phyloP scores from a whole-genome alignment of 1,139 yeast species.

The Torulaspora pretoriensis region DNA sequence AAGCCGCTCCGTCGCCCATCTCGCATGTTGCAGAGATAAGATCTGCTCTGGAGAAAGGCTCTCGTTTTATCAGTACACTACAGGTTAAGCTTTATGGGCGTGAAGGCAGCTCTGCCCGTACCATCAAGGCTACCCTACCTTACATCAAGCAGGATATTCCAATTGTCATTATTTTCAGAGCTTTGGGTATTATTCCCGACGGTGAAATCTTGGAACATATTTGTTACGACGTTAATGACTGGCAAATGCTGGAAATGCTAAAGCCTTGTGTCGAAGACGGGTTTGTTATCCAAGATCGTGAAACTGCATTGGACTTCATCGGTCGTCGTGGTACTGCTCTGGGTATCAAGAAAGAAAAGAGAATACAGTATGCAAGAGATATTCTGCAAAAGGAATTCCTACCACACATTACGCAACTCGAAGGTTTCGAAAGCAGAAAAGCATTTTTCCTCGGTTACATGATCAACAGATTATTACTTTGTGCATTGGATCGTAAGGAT shows the following conservation, averaged over 20 bases:
- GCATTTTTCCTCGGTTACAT: constrained; percentile 97
- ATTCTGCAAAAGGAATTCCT: constrained; percentile 91
- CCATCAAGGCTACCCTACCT: constrained; percentile 93
- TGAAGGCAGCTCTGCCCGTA: constrained; percentile 70
- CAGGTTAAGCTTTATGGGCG: constrained; percentile 90
- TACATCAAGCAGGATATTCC: constrained; percentile 96
- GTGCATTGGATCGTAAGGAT: constrained; percentile 96
- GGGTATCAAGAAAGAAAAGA: constrained; percentile 95
- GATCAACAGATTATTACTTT: constrained; percentile 88
- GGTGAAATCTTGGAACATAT: constrained; percentile 98
- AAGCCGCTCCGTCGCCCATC: constrained; percentile 95
- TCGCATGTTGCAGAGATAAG: constrained; percentile 96
- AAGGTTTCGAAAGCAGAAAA: constrained; percentile 94
- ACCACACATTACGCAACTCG: constrained; percentile 96
- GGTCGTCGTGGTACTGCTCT: constrained; percentile 95
- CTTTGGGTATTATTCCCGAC: constrained; percentile 97
- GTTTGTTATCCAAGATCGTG: constrained; percentile 95
- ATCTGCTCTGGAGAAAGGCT: constrained; percentile 94
- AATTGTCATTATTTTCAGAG: constrained; percentile 93
- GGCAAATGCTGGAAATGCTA: constrained; percentile 99
- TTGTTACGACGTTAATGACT: constrained; percentile 94
- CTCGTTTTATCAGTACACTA: constrained; percentile 87
- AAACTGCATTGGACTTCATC: constrained; percentile 93
- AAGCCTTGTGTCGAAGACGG: constrained; percentile 99
- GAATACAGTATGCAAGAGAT: constrained; percentile 96